Conservation (phyloP, 768 basidiomycete genomes). For the Pisolithus sp. region DNA sequence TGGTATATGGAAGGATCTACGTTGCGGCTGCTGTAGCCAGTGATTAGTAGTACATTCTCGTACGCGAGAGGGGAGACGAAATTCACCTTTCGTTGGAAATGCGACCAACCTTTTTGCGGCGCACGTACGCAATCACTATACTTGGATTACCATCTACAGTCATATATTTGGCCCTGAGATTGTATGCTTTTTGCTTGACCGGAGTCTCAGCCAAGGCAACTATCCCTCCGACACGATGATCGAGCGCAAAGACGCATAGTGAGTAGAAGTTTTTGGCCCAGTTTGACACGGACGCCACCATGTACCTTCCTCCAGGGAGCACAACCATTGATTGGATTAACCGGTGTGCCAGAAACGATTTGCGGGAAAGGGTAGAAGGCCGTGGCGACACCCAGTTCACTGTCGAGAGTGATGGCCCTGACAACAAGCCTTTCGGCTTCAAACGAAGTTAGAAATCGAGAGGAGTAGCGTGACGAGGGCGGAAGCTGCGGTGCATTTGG, state of each 20-base stretch:
- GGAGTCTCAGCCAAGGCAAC: constrained; percentile 44
- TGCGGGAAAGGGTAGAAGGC: constrained; percentile 26
- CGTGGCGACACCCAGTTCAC: constrained; percentile 47
- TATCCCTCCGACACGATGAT: constrained; percentile 39
- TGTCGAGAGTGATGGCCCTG: constrained; percentile 52
- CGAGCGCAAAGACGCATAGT: constrained; percentile 49
- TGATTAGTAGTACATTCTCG: constrained; percentile 1
- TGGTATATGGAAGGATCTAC: constrained; percentile 27
- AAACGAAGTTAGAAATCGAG: constrained; percentile 26
- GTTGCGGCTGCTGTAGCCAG: constrained; percentile 10
- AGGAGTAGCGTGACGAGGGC: constrained; percentile 45
- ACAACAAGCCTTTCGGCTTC: constrained; percentile 54
- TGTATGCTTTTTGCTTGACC: constrained; percentile 46
- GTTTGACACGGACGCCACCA: constrained; percentile 55
- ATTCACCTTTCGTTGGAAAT: constrained; percentile 13
- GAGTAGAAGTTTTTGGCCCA: constrained; percentile 38
- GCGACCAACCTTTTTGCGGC: constrained; percentile 28
- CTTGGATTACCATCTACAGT: constrained; percentile 36
- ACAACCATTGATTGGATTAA: constrained; percentile 48
- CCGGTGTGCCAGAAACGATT: constrained; percentile 25
- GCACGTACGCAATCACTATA: constrained; percentile 51
- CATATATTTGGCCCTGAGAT: constrained; percentile 58
- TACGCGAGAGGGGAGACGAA: background rate
- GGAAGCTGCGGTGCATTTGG: constrained; percentile 58
- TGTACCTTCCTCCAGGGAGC: constrained; percentile 62